phyloP scores from a whole-genome alignment of 2,329 filamentous ascomycete genomes.

The Colletotrichum caudatum region DNA sequence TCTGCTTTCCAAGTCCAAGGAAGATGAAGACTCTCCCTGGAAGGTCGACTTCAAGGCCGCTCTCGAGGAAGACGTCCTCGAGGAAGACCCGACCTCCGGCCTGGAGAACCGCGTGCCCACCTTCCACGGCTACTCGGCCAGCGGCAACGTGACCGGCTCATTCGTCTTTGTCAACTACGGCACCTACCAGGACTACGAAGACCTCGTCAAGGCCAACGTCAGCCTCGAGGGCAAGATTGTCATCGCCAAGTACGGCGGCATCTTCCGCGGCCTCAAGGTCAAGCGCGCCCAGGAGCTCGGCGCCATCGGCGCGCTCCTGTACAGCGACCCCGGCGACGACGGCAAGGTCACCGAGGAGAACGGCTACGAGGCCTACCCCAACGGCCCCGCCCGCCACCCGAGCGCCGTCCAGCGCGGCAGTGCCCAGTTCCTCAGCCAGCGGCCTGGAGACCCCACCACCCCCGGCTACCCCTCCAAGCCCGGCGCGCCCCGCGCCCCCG shows the following conservation, averaged over 20 bases:
- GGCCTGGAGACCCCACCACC: constrained; percentile 82
- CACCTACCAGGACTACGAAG: constrained; percentile 86
- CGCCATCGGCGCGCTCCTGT: constrained; percentile 87
- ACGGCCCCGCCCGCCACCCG: constrained; percentile 88
- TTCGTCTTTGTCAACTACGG: constrained; percentile 95
- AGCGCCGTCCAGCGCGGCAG: constrained; percentile 93
- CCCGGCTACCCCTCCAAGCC: constrained; percentile 95
- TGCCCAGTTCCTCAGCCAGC: constrained; percentile 80
- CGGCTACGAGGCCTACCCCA: constrained; percentile 82
- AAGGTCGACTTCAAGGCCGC: constrained; percentile 81
- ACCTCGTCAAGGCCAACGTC: constrained; percentile 80
- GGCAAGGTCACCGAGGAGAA: constrained; percentile 84
- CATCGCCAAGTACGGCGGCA: constrained; percentile 84
- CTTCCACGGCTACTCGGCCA: constrained; percentile 95
- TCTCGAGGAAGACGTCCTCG: constrained; percentile 84
- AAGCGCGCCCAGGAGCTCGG: constrained; percentile 93
- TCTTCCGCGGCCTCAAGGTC: constrained; percentile 92
- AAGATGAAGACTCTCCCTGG: constrained; percentile 54
- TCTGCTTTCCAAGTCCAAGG: constrained; percentile 65
- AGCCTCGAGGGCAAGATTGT: constrained; percentile 87
- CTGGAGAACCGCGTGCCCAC: constrained; percentile 81
- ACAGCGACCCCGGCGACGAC: constrained; percentile 91
- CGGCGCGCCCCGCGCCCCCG: constrained; percentile 80
- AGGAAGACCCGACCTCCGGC: constrained; percentile 84
- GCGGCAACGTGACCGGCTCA: constrained; percentile 87